Conservation (phyloP, 192 early-diverging fungal species). For the Endogone sp. region DNA sequence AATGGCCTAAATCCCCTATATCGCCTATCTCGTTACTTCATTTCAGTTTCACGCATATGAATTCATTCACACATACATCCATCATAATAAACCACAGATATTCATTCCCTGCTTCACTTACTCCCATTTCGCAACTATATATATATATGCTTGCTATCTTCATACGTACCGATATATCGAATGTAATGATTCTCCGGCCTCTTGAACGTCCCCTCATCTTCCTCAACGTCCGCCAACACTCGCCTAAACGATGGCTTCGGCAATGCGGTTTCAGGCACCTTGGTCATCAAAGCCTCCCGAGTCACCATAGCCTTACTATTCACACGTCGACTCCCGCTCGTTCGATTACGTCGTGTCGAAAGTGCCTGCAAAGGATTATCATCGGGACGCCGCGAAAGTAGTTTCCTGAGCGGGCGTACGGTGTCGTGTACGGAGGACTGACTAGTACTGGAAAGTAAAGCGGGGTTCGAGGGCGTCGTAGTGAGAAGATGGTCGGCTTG, state of each 20-base stretch:
- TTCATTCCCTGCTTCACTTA: too few species aligned
- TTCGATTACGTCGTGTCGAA: constrained; percentile 14
- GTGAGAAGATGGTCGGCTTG: too few species aligned
- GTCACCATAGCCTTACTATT: background rate
- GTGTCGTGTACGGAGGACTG: too few species aligned
- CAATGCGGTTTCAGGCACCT: constrained; percentile 21
- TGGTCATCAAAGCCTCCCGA: constrained; percentile 16
- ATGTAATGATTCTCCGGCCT: constrained; percentile 71
- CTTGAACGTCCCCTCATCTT: constrained; percentile 39
- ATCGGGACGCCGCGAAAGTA: background rate
- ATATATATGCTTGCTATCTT: background rate
- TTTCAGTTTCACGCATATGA: too few species aligned
- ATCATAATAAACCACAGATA: too few species aligned
- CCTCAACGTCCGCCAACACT: constrained; percentile 17
- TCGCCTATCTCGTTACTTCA: too few species aligned
- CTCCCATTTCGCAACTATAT: background rate
- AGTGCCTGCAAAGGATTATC: constrained; percentile 19
- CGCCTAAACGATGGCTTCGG: constrained; percentile 41
- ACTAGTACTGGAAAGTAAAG: too few species aligned
- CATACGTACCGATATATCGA: constrained; percentile 51
- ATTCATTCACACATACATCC: too few species aligned
- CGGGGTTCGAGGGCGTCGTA: too few species aligned
- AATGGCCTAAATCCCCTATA: too few species aligned
- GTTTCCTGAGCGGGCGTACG: too few species aligned
- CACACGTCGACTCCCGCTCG: too few species aligned